phyloP scores from a whole-genome alignment of 805 yeast genomes.

The Dipodascus geniculatus region DNA sequence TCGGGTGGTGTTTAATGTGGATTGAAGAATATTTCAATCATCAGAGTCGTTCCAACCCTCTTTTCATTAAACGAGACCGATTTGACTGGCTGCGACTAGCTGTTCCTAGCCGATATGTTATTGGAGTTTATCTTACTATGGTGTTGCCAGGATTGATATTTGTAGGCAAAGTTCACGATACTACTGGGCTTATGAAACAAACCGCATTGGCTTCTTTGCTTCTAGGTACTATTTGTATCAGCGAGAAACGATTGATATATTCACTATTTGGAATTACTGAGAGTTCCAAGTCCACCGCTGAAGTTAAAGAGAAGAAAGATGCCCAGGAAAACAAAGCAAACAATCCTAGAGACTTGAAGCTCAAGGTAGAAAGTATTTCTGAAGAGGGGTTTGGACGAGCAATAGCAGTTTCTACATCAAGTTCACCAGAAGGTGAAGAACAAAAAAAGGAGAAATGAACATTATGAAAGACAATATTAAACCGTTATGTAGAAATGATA shows the following conservation, averaged over 20 bases:
- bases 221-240: not conserved
- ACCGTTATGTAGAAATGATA: not conserved
- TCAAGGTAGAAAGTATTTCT: not conserved
- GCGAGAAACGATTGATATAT: not conserved
- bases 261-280: not conserved
- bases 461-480: not conserved
- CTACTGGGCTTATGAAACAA: not conserved
- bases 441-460: not conserved
- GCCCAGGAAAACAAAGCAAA: not conserved
- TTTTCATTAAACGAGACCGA: not conserved
- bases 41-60: not conserved
- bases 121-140: not conserved
- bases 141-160: not conserved
- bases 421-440: not conserved
- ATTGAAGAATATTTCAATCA: slow-evolving; percentile 31
- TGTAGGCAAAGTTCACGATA: not conserved
- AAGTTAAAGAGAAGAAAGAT: not conserved
- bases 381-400: not conserved
- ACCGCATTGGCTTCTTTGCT: not conserved
- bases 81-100: not conserved
- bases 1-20: slow-evolving; percentile 48
- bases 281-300: not conserved
- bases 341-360: not conserved
- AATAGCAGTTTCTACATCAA: not conserved
- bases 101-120: not conserved